phyloP scores from a whole-genome alignment of 129 eudicot species.

The Centella asiatica region DNA sequence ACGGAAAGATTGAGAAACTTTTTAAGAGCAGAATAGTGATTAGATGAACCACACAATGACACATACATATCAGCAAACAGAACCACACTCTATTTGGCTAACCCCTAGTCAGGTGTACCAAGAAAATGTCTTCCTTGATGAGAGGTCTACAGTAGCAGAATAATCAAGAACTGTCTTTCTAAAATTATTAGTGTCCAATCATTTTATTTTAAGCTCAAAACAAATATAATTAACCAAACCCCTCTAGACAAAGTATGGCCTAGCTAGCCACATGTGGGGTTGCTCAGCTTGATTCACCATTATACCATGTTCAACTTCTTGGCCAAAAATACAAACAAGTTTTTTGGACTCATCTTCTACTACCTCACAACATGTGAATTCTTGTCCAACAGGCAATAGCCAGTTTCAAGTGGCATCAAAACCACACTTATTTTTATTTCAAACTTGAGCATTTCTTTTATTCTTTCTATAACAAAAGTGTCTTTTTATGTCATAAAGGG shows the following conservation, averaged over 20 bases:
- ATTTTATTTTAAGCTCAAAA: too few species aligned
- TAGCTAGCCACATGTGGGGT: slow-evolving; percentile 30
- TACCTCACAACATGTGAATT: slow-evolving; percentile 27
- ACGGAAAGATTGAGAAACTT: too few species aligned
- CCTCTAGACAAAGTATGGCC: slow-evolving; percentile 10
- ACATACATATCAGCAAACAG: not conserved
- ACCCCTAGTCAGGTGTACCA: not conserved
- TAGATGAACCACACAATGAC: too few species aligned
- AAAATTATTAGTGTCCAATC: not conserved
- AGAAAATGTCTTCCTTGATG: slow-evolving; percentile 7
- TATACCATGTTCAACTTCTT: slow-evolving; percentile 14
- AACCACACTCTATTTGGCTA: not conserved
- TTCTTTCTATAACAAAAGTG: too few species aligned
- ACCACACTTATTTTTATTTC: not conserved
- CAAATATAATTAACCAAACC: too few species aligned
- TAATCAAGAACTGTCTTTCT: not conserved
- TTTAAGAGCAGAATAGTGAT: too few species aligned
- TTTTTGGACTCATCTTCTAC: slow-evolving; percentile 8
- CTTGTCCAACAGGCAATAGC: slow-evolving; percentile 12
- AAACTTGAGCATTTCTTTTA: not conserved
- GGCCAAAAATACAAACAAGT: slow-evolving; percentile 13
- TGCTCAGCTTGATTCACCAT: slow-evolving; percentile 13
- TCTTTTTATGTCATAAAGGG: too few species aligned
- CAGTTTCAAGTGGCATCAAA: slow-evolving; percentile 16
- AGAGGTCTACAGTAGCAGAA: too few species aligned